A percentile compares a stretch with the other conserved stretches of the same genome.
These are phyloP conservation scores for Oryza nivara DNA, from an alignment of 176 grass and related monocot genomes.

Conservation along the genomic window DNA sequence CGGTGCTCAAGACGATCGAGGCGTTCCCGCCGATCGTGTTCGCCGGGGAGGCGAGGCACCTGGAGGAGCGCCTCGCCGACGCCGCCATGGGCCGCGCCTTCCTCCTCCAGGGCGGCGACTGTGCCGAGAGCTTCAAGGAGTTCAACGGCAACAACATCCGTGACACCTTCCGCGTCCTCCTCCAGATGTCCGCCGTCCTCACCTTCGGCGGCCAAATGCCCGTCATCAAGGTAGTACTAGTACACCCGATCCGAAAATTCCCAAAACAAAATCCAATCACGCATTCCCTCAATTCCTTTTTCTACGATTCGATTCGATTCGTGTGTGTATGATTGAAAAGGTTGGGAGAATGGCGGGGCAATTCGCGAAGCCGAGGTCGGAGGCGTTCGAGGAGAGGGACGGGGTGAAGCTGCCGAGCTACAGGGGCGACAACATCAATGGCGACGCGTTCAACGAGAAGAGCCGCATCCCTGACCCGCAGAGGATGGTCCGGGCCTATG, in stretches of 20 bases:
- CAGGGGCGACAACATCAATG: constrained; percentile 68
- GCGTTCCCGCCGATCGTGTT: constrained; percentile 77
- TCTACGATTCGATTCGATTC: neutral
- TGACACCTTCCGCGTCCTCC: constrained; percentile 68
- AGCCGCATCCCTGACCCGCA: constrained; percentile 65
- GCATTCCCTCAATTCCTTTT: neutral
- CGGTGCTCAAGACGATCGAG: constrained; percentile 64
- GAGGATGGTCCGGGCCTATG: constrained; percentile 72
- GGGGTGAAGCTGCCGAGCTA: constrained; percentile 74
- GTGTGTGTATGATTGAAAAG: constrained; percentile 11
- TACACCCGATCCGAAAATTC: no score
- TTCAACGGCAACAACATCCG: constrained; percentile 76
- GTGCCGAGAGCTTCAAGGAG: constrained; percentile 84
- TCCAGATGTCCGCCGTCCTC: constrained; percentile 80
- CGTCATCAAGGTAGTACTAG: constrained; percentile 54
- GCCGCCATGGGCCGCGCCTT: constrained; percentile 60
- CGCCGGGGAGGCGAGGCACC: constrained; percentile 60
- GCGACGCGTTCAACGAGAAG: constrained; percentile 70
- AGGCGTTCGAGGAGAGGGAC: constrained; percentile 49
- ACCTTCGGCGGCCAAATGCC: constrained; percentile 73
- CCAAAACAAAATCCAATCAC: neutral
- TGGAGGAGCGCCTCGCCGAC: constrained; percentile 67
- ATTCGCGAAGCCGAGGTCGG: constrained; percentile 78
- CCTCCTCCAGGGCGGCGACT: constrained; percentile 77
- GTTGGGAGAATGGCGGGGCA: constrained; percentile 67